Evolutionary conservation across 805 yeast species (phyloP).

Genomic region (Jamesozyma spencerorum): DNA sequence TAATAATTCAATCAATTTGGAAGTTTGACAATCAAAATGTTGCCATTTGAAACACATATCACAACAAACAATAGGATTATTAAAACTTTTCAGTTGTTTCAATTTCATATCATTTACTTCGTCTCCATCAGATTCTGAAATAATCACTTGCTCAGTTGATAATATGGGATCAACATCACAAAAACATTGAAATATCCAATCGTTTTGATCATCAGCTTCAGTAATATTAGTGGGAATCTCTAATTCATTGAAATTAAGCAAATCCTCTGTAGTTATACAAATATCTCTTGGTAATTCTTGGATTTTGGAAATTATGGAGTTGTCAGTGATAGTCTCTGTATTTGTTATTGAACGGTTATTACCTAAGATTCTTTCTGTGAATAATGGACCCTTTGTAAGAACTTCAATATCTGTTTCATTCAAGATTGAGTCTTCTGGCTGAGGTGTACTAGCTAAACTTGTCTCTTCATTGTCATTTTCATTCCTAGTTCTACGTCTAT

Average conservation of each 20-base stretch:
- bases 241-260: constrained; percentile 14
- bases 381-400: background rate
- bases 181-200: constrained; percentile 28
- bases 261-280: constrained; percentile 20
- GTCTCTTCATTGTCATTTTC: background rate
- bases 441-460: constrained; percentile 1
- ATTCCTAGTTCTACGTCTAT: constrained; percentile 5
- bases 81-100: constrained; percentile 3
- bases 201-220: constrained; percentile 16
- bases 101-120: constrained; percentile 10
- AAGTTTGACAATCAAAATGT: constrained; percentile 26
- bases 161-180: constrained; percentile 8
- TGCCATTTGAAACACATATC: constrained; percentile 28
- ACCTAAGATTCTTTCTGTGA: background rate
- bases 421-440: constrained; percentile 10
- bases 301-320: background rate
- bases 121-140: constrained; percentile 5
- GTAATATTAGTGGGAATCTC: constrained; percentile 13
- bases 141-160: background rate
- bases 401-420: constrained; percentile 6
- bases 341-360: background rate
- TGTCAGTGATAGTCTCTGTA: background rate
- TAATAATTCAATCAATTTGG: constrained; percentile 10
- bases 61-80: constrained; percentile 25
- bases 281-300: constrained; percentile 25